Evolutionary conservation across 148 eudicot species (phyloP), one percentile per base, ranked within the genome.

Genomic region (Rhododendron griersonianum): DNA sequence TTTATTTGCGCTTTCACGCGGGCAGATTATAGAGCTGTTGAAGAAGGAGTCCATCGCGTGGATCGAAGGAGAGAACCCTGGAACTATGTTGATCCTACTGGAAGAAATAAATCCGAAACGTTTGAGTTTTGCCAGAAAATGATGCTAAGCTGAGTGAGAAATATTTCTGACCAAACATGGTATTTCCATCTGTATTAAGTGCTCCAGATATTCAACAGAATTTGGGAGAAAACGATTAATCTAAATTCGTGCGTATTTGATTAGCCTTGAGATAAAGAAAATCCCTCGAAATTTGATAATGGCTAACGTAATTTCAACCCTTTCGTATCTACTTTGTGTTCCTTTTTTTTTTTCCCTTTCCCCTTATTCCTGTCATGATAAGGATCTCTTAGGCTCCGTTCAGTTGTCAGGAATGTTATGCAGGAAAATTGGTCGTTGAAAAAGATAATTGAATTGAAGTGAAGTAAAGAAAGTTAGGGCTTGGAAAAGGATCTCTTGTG

Each of bases 41-140:
- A 84, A 90, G 86, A 90, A 76, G 81, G 92, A 90, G 61, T 84
- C 88, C 25, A 89, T 92, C 25, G 55, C 33, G 11, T 90, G 93
- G 93, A 84, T 19, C 1, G 92, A 89, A 80, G 92, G 86, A 63
- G 90, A 85, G 79, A 82, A 55, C 67, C 50, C 87, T 11, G 79
- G 85, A 41, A 77, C 85, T 28, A 86, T 91, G 75, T 41, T 86
- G 79, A 80, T 90, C 25, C 77, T 83, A 28, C 80, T 88, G 87
- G 91, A 89, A 11, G 83, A 84, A 84, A 88, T 91, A 69, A 78
- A 91, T 77, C 93, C 90, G 0, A 86, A 71, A 81, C 19, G 28
- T 63, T 75, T 90, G 67, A 87, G 88, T 81, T 91, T 89, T 55
- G 83, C 85, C 18, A 83, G 10, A 78, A 85, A 86, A 51, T 39